Conservation (phyloP, 2,329 filamentous ascomycete species). For the Alternaria ventricosa region DNA sequence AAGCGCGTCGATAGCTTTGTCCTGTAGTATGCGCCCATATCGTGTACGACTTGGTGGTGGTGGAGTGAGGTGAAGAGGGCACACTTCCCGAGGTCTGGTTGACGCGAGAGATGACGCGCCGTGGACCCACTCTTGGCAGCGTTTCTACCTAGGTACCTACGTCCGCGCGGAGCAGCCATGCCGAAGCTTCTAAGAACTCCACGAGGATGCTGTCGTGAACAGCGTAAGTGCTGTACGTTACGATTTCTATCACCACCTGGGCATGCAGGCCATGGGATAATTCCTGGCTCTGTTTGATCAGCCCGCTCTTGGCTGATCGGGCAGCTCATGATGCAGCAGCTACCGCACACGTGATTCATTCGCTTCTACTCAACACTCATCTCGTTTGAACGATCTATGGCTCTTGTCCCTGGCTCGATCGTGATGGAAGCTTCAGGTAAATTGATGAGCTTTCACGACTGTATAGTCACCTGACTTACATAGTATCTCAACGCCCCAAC, state of each 20-base stretch:
- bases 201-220: background rate
- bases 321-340: background rate
- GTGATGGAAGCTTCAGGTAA: background rate
- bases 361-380: background rate
- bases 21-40: background rate
- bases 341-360: background rate
- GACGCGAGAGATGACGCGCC: background rate
- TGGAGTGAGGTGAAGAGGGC: background rate
- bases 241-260: background rate
- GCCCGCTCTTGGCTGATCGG: background rate
- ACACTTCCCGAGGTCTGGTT: background rate
- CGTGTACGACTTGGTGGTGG: background rate
- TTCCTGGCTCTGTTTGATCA: background rate
- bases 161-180: background rate
- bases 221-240: background rate
- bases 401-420: background rate
- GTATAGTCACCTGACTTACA: background rate
- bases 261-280: background rate
- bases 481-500: background rate
- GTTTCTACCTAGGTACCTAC: background rate
- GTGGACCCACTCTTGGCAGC: background rate
- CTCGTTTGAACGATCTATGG: background rate
- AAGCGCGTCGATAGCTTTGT: background rate
- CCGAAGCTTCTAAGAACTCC: background rate
- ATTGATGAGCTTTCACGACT: background rate